Conservation (phyloP, 768 basidiomycete genomes). For the Harrya chromipes region DNA sequence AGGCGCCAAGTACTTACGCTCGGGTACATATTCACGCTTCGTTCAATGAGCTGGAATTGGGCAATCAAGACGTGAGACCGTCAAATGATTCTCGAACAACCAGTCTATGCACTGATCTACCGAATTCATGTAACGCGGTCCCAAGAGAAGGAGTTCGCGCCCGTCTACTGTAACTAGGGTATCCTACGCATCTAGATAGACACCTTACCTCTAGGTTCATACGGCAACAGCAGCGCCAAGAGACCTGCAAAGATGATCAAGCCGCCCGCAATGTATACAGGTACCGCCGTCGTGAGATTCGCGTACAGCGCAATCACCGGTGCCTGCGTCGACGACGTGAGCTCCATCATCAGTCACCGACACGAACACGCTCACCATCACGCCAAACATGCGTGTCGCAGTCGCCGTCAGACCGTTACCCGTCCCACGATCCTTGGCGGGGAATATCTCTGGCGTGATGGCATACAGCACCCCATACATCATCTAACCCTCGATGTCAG, state of each 20-base stretch:
- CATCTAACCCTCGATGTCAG: conserved; percentile 37
- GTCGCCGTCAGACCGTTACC: conserved; percentile 65
- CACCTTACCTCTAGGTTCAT: conserved; percentile 71
- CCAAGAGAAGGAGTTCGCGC: no score
- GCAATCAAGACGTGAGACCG: no score
- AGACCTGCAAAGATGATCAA: conserved; percentile 59
- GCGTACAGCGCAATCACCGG: conserved; percentile 72
- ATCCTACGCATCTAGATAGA: conserved; percentile 45
- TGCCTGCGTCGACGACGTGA: conserved; percentile 38
- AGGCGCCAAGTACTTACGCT: no score
- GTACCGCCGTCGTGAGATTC: conserved; percentile 58
- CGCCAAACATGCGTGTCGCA: conserved; percentile 61
- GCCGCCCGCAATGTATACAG: conserved; percentile 69
- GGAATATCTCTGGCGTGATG: conserved; percentile 66
- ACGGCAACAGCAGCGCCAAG: conserved; percentile 63
- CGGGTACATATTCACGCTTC: no score
- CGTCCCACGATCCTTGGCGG: conserved; percentile 70
- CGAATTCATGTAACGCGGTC: no score
- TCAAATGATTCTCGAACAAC: no score
- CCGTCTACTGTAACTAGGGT: not conserved
- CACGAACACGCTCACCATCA: conserved; percentile 48
- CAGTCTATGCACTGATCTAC: no score
- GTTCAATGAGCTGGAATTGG: no score
- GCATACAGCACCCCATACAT: conserved; percentile 80
- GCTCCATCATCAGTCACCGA: no score